Evolutionary conservation across 129 eudicot species (phyloP), one percentile per base, ranked within the genome.

Genomic region (Heracleum sosnowskyi): DNA sequence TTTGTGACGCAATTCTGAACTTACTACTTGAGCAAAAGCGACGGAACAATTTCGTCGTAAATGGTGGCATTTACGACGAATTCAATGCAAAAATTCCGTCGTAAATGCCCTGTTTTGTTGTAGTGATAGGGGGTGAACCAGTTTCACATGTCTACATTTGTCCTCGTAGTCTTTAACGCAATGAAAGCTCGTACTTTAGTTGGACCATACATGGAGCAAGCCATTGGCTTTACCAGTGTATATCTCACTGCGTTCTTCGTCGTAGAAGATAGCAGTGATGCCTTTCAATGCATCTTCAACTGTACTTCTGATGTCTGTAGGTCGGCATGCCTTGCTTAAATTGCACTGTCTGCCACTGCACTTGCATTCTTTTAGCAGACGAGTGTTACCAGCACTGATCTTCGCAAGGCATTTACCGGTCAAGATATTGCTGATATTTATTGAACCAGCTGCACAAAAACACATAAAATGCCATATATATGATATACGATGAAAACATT

Each of bases 331-430:
- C 82, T 88, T 85, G 46, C 62, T 78, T 39, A 89, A 77, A 75
- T 72, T 85, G 82, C 92, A 90, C 33, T 28, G 87, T 78, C 73
- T 74, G n/a, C 91, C 26, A n/a, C n/a, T n/a, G n/a, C n/a, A n/a
- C n/a, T n/a, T n/a, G n/a, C n/a, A n/a, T n/a, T n/a, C n/a, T n/a
- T 86, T 86, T 3, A 35, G 16, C 24, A 87, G 80, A 51, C 68
- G 46, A 39, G 87, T 62, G 80, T 87, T 83, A 78, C 69, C 83
- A 18, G 91, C 93, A 75, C 82, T 85, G 47, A 93, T 91, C 83
- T 93, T 93, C 1, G 97, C 97, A n/a, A 93, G 91, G 81, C 96
- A 93, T 86, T 93, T 91, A 49, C 98, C 98, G 10, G 97, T 93
- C 81, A 91, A 79, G 41, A 93, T 93, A 53, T 91, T 93, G 89